These are phyloP conservation scores for Cryptococcus sp. DNA, from an alignment of 1,284 basidiomycete genomes.

Conservation along the genomic window DNA sequence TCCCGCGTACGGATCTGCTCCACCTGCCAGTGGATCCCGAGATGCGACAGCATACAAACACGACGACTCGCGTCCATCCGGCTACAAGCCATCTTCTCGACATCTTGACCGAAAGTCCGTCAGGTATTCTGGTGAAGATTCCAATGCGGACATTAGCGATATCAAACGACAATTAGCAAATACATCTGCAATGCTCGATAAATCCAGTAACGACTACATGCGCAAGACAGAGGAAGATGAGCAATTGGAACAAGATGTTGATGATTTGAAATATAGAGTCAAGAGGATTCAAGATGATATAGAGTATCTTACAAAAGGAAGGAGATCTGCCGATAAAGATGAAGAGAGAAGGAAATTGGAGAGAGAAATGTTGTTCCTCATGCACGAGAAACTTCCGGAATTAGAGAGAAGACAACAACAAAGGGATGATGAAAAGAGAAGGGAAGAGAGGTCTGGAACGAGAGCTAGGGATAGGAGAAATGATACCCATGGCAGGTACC, in stretches of 20 bases:
- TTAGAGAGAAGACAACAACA: conserved; percentile 81
- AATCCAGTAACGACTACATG: conserved; percentile 59
- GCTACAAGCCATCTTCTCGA: conserved; percentile 80
- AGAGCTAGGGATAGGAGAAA: conserved; percentile 82
- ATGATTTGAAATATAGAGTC: conserved; percentile 80
- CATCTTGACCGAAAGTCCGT: conserved; percentile 85
- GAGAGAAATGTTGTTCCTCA: conserved; percentile 76
- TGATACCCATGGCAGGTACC: conserved; percentile 66
- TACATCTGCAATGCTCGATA: conserved; percentile 77
- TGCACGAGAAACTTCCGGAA: conserved; percentile 89
- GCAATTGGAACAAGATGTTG: conserved; percentile 80
- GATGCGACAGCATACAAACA: conserved; percentile 95
- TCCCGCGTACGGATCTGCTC: conserved; percentile 54
- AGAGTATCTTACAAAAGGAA: conserved; percentile 78
- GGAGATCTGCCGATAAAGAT: conserved; percentile 69
- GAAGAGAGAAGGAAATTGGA: conserved; percentile 84
- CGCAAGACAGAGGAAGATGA: conserved; percentile 73
- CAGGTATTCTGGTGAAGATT: conserved; percentile 66
- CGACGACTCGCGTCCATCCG: conserved; percentile 57
- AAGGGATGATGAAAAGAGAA: conserved; percentile 67
- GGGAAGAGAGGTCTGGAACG: conserved; percentile 72
- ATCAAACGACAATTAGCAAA: conserved; percentile 82
- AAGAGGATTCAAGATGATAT: conserved; percentile 88
- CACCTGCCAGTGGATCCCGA: conserved; percentile 56
- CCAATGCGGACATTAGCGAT: conserved; percentile 71